Conservation (phyloP, 768 basidiomycete genomes). For the Artomyces pyxidatus region DNA sequence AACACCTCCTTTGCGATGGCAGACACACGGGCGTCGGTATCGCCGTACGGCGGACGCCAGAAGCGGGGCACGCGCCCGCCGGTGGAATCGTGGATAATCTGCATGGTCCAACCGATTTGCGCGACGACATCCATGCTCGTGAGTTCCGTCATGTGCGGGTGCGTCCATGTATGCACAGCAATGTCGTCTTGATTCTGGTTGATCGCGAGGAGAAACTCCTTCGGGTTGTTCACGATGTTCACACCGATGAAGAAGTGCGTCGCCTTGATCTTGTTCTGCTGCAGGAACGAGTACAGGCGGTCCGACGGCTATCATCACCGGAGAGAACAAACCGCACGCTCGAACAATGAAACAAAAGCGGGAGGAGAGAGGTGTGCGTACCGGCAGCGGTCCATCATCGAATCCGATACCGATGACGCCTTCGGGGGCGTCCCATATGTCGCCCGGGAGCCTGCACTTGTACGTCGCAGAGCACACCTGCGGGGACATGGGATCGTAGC, state of each 20-base stretch:
- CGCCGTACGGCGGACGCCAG: slow-evolving; percentile 33
- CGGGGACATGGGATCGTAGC: slow-evolving; percentile 34
- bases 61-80: slow-evolving; percentile 32
- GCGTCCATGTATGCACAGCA: slow-evolving; percentile 36
- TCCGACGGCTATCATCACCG: slow-evolving; percentile 22
- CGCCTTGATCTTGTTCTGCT: slow-evolving; percentile 52
- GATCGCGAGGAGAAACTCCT: slow-evolving; percentile 47
- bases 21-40: slow-evolving; percentile 38
- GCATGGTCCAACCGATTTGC: slow-evolving; percentile 44
- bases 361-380: slow-evolving; percentile 20
- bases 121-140: slow-evolving; percentile 38
- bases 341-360: neutral
- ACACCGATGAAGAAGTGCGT: slow-evolving; percentile 90
- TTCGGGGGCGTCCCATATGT: slow-evolving; percentile 71
- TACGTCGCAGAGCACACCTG: slow-evolving; percentile 72
- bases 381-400: slow-evolving; percentile 71
- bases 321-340: neutral
- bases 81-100: slow-evolving; percentile 44
- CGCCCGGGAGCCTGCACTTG: slow-evolving; percentile 42
- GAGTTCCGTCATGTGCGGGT: slow-evolving; percentile 42
- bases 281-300: slow-evolving; percentile 57
- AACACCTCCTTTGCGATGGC: slow-evolving; percentile 40
- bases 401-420: slow-evolving; percentile 61
- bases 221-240: slow-evolving; percentile 56
- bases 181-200: slow-evolving; percentile 27